A percentile compares a stretch with the other conserved stretches of the same genome.
Conservation (phyloP, 2,329 filamentous ascomycete species). For the Thermomyces lanuginosus region DNA sequence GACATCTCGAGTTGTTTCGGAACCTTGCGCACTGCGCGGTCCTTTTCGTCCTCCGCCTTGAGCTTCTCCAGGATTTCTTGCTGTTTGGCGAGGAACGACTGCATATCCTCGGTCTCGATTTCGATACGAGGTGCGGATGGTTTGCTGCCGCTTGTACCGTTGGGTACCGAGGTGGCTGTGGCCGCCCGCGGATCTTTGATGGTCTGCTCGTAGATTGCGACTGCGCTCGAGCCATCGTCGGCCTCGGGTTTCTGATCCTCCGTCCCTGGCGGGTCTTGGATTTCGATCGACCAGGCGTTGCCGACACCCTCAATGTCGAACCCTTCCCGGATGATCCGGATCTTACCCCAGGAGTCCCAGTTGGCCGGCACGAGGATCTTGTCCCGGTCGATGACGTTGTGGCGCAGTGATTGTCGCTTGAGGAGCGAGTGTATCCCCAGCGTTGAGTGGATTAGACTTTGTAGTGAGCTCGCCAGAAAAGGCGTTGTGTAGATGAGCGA, state of each 20-base stretch:
- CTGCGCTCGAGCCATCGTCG: conserved; percentile 40
- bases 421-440: conserved; percentile 72
- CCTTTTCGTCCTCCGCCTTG: conserved; percentile 38
- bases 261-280: conserved; percentile 38
- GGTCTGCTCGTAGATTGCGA: conserved; percentile 60
- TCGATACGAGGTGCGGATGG: conserved; percentile 34
- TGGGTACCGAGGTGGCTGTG: conserved; percentile 39
- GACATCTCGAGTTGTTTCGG: conserved; percentile 21
- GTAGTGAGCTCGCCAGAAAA: conserved; percentile 58
- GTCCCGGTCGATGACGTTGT: conserved; percentile 84
- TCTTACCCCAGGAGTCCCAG: conserved; percentile 98
- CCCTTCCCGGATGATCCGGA: conserved; percentile 73
- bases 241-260: conserved; percentile 8
- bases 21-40: conserved; percentile 18
- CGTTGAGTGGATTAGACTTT: conserved; percentile 66
- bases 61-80: conserved; percentile 56
- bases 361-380: conserved; percentile 90
- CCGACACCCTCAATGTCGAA: conserved; percentile 84
- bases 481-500: conserved; percentile 75
- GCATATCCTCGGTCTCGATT: conserved; percentile 54
- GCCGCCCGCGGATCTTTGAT: conserved; percentile 59
- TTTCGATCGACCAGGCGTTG: conserved; percentile 70
- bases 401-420: conserved; percentile 62
- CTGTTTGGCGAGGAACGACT: conserved; percentile 61
- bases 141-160: too few species aligned